These are phyloP conservation scores for Funneliformis mosseae DNA, from an alignment of 192 early-diverging fungal genomes.

Conservation along the genomic window DNA sequence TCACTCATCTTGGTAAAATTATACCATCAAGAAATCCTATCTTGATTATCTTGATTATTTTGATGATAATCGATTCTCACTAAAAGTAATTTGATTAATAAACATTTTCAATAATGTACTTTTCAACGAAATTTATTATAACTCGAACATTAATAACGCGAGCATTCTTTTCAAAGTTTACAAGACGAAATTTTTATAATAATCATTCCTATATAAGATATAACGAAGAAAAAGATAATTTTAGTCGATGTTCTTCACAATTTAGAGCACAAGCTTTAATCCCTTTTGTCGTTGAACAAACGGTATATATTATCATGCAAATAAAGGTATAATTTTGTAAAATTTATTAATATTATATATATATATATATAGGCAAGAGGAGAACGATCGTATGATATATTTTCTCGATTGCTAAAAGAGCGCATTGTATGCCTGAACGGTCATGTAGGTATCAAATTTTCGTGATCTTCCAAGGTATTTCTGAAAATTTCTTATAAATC, in stretches of 20 bases:
- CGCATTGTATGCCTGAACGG: slow-evolving; percentile 97
- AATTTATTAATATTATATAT: neutral
- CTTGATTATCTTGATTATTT: no score
- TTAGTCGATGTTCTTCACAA: neutral
- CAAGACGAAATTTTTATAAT: neutral
- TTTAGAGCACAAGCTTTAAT: slow-evolving; percentile 49
- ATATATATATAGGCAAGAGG: slow-evolving; percentile 67
- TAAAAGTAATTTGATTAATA: no score
- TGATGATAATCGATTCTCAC: no score
- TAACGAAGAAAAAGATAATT: neutral
- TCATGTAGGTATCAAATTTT: slow-evolving; percentile 48
- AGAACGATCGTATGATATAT: slow-evolving; percentile 97
- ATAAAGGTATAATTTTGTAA: neutral
- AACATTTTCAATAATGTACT: neutral
- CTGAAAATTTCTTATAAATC: neutral
- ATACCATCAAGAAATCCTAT: no score
- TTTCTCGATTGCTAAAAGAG: slow-evolving; percentile 94
- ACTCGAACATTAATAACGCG: neutral
- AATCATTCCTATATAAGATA: neutral
- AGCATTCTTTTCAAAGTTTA: neutral
- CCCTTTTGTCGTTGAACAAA: slow-evolving; percentile 68
- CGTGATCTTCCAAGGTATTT: neutral
- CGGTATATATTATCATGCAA: slow-evolving; percentile 42
- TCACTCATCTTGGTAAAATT: no score
- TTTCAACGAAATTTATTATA: neutral